Conservation (phyloP, 208 protist genomes). For the Endotrypanum monterogeii region DNA sequence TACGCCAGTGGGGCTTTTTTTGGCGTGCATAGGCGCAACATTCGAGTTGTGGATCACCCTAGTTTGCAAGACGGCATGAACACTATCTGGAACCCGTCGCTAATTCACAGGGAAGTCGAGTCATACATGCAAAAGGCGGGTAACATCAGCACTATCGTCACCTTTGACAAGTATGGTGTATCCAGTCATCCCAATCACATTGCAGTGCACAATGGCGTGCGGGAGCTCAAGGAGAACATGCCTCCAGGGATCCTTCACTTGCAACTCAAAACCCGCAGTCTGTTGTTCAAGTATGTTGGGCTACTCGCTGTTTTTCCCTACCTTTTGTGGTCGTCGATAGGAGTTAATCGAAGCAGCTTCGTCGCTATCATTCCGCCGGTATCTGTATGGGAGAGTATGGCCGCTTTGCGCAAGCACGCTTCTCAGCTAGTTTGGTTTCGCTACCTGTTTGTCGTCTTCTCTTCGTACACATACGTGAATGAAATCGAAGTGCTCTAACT, state of each 20-base stretch:
- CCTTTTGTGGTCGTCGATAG: conserved; percentile 15
- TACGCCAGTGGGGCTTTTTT: conserved; percentile 76
- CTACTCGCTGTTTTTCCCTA: conserved; percentile 37
- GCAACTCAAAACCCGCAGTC: conserved; percentile 53
- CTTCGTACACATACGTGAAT: conserved; percentile 95
- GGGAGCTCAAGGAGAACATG: conserved; percentile 55
- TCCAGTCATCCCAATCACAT: conserved; percentile 97
- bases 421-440: conserved; percentile 97
- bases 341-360: conserved; percentile 40
- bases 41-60: conserved; percentile 70
- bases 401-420: conserved; percentile 89
- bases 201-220: conserved; percentile 85
- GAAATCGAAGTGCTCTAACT: conserved; percentile 50
- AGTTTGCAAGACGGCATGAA: conserved; percentile 90
- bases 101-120: conserved; percentile 63
- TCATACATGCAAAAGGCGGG: conserved; percentile 60
- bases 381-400: conserved; percentile 49
- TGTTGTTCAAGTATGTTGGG: conserved; percentile 76
- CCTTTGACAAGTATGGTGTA: conserved; percentile 95
- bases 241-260: conserved; percentile 77
- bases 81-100: conserved; percentile 53
- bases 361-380: conserved; percentile 55
- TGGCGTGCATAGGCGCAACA: conserved; percentile 51
- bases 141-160: conserved; percentile 88
- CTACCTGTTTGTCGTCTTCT: conserved; percentile 95